phyloP scores from a whole-genome alignment of 2,329 filamentous ascomycete species.

The Aureobasidium musti region DNA sequence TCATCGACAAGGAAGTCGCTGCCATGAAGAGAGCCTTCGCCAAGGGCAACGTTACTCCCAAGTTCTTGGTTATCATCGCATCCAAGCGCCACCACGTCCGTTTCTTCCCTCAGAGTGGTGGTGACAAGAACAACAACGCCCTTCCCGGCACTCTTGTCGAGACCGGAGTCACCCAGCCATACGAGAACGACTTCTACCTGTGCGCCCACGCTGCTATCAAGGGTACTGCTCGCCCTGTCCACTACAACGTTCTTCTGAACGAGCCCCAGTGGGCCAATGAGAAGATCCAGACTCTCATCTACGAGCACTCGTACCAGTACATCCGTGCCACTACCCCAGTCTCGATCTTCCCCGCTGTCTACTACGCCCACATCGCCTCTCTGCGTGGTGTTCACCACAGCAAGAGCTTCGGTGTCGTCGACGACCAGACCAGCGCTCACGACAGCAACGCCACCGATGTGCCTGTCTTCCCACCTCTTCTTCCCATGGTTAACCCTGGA shows the following conservation, averaged over 20 bases:
- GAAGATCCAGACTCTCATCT: slow-evolving; percentile 82
- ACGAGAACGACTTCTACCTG: slow-evolving; percentile 84
- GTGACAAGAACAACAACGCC: slow-evolving; percentile 77
- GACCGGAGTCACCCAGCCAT: slow-evolving; percentile 83
- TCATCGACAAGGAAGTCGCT: slow-evolving; percentile 74
- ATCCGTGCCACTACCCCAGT: slow-evolving; percentile 89
- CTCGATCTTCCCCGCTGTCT: slow-evolving; percentile 83
- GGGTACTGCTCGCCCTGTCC: slow-evolving; percentile 84
- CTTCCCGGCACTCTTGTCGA: slow-evolving; percentile 87
- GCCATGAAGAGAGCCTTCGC: slow-evolving; percentile 62
- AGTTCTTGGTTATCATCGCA: slow-evolving; percentile 82
- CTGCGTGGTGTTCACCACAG: slow-evolving; percentile 78
- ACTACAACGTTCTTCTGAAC: slow-evolving; percentile 83
- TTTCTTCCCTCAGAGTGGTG: slow-evolving; percentile 71
- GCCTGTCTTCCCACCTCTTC: slow-evolving; percentile 43
- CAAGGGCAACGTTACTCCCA: slow-evolving; percentile 50
- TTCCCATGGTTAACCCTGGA: slow-evolving; percentile 45
- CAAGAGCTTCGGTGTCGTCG: slow-evolving; percentile 43
- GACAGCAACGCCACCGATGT: no score
- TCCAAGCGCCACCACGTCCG: slow-evolving; percentile 94
- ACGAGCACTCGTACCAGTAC: slow-evolving; percentile 94
- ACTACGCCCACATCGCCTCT: slow-evolving; percentile 91
- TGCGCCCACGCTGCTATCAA: slow-evolving; percentile 79
- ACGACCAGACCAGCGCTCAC: slow-evolving; percentile 15
- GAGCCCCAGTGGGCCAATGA: slow-evolving; percentile 69